Evolutionary conservation across 176 grass and related monocot genomes (phyloP).

Genomic region (Pontederia crassipes): DNA sequence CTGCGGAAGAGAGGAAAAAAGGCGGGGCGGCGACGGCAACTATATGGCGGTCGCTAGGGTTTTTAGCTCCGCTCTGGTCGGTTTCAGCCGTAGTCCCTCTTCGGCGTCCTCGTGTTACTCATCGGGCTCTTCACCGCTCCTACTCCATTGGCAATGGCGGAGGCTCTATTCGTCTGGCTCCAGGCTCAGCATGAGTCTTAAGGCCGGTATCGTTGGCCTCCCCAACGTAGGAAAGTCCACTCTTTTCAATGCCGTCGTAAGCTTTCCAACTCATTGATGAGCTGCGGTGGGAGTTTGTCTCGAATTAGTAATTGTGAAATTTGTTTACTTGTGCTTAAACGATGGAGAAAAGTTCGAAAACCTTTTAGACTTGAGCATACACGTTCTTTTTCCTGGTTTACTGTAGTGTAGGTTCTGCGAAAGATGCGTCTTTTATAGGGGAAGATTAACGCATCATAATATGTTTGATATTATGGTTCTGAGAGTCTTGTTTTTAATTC

Average conservation of each 20-base stretch:
- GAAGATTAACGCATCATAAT: too few species aligned
- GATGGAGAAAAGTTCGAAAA: neutral
- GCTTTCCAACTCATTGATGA: neutral
- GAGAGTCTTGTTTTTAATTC: too few species aligned
- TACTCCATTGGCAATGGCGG: slow-evolving; percentile 49
- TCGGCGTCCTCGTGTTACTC: slow-evolving; percentile 19
- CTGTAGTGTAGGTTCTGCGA: too few species aligned
- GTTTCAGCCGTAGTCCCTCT: slow-evolving; percentile 28
- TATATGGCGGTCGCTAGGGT: slow-evolving; percentile 40
- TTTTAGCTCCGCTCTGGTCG: slow-evolving; percentile 44
- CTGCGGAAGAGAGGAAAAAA: too few species aligned
- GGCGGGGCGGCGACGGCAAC: too few species aligned
- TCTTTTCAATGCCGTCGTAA: slow-evolving; percentile 95
- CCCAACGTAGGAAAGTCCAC: slow-evolving; percentile 99
- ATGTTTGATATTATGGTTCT: too few species aligned
- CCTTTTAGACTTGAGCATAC: too few species aligned
- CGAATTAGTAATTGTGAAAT: too few species aligned
- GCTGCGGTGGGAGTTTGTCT: too few species aligned
- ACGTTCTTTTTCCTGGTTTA: too few species aligned
- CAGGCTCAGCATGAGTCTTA: slow-evolving; percentile 88
- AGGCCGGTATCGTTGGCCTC: slow-evolving; percentile 82
- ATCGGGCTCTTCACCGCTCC: slow-evolving; percentile 34
- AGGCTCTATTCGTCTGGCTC: slow-evolving; percentile 47
- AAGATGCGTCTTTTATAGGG: too few species aligned
- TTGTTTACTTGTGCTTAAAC: neutral